Evolutionary conservation across 148 eudicot species (phyloP).

Genomic region (Vaccinium darrowii): DNA sequence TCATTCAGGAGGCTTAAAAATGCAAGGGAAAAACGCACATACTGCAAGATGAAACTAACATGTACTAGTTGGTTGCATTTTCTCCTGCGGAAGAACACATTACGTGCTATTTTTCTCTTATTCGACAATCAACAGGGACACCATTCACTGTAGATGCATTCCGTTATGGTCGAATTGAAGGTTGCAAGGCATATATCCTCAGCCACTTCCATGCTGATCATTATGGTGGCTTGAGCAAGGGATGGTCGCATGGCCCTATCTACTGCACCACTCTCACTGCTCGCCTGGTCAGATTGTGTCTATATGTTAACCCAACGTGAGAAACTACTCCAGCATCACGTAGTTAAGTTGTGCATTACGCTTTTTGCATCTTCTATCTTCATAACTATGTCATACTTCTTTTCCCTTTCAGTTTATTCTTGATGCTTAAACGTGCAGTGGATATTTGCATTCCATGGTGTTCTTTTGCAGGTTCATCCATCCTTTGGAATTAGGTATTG

Average conservation of each 20-base stretch:
- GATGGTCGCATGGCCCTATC: constrained; percentile 64
- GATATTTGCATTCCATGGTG: constrained; percentile 12
- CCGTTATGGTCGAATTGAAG: constrained; percentile 49
- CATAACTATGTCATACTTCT: background rate
- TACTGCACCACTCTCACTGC: constrained; percentile 67
- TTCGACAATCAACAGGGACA: constrained; percentile 40
- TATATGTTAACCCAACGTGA: constrained; percentile 55
- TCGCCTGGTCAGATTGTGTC: constrained; percentile 51
- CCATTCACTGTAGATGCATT: constrained; percentile 71
- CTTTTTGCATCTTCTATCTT: background rate
- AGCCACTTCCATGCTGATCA: constrained; percentile 73
- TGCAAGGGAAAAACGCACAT: background rate
- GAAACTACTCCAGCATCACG: background rate
- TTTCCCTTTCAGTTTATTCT: background rate
- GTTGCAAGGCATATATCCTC: constrained; percentile 54
- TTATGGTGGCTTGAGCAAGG: constrained; percentile 64
- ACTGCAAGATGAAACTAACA: background rate
- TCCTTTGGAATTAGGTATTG: constrained; percentile 52
- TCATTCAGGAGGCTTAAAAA: background rate
- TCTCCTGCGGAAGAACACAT: background rate
- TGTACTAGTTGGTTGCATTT: background rate
- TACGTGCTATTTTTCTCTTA: background rate
- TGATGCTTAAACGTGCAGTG: background rate
- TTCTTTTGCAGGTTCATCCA: constrained; percentile 30
- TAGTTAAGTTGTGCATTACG: background rate